phyloP scores from a whole-genome alignment of 805 yeast species.

The Lipomyces starkeyi region DNA sequence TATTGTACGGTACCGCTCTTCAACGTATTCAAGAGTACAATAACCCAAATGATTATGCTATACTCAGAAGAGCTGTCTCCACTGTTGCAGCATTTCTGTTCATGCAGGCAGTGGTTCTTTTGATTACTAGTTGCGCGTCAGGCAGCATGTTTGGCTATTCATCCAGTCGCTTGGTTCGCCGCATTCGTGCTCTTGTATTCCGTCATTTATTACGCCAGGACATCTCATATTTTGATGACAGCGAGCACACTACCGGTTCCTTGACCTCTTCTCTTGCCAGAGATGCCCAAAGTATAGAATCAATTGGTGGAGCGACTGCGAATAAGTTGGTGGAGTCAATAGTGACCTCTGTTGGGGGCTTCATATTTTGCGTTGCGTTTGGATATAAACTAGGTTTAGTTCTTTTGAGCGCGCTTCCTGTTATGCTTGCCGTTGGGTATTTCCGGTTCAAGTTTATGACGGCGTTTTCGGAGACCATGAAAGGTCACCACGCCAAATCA shows the following conservation, averaged over 20 bases:
- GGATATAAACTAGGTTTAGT: conserved; percentile 54
- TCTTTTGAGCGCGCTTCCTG: conserved; percentile 47
- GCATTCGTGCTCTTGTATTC: conserved; percentile 40
- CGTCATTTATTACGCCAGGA: conserved; percentile 43
- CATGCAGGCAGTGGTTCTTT: conserved; percentile 29
- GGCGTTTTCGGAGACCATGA: conserved; percentile 47
- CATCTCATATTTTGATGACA: conserved; percentile 42
- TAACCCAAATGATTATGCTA: conserved; percentile 24
- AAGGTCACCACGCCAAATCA: conserved; percentile 48
- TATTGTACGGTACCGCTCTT: conserved; percentile 35
- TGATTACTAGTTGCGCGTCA: conserved; percentile 23
- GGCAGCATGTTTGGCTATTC: conserved; percentile 36
- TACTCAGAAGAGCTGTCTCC: conserved; percentile 27
- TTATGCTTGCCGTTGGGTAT: conserved; percentile 51
- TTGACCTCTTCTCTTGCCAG: conserved; percentile 42
- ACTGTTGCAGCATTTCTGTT: conserved; percentile 37
- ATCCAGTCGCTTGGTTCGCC: conserved; percentile 39
- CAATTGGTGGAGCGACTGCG: conserved; percentile 44
- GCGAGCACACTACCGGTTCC: conserved; percentile 42
- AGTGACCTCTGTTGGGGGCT: conserved; percentile 49
- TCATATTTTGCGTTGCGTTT: conserved; percentile 49
- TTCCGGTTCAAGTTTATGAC: conserved; percentile 48
- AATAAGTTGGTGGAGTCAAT: conserved; percentile 45
- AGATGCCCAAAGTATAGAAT: conserved; percentile 45
- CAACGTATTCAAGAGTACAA: conserved; percentile 27